Evolutionary conservation across 129 eudicot species (phyloP), one percentile per base, ranked within the genome.

Genomic region (Kitagawia praeruptora): DNA sequence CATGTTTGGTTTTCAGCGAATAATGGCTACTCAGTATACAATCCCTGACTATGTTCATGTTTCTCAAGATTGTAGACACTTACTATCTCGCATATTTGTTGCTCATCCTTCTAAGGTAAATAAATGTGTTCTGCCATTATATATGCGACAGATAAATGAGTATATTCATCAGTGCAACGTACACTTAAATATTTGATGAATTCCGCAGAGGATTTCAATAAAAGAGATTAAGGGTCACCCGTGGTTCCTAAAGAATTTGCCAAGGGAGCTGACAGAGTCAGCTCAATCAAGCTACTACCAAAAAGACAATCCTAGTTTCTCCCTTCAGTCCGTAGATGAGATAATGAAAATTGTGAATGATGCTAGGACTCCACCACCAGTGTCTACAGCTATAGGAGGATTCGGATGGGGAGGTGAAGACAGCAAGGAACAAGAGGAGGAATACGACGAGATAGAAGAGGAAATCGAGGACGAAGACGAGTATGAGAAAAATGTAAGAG

Each of bases 181-280:
- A n/a, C 4, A 19, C 16, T 73, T 3, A 6, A 3, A 39, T 5
- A 2, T n/a, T 73, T 13, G 27, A 10, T 75, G 46, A 64, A 70
- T 40, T 74, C 6, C 80, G 34, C 82, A 92, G 97, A 92, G 97
- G 76, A 76, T 92, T 72, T 87, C 85, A 40, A 77, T 92, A 34
- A 85, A 87, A 41, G 97, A 92, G 75, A 92, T 90, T 14, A 92
- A 90, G 81, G 87, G 75, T 80, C 96, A 92, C 74, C 96, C 97
- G 44, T 92, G 97, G 97, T 92, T 92, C 82, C 56, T 90, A 40
- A 92, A 92, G 93, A 90, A 90, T 75, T 83, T 92, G 75, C 97
- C 97, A 21, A 84, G 83, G 37, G 97, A 92, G 77, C 88, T 92
- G 13, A 88, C 91, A 4, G 97, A 92, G 79, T 51, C 88, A 44